Evolutionary conservation across 169 alveolate genomes (phyloP).

Genomic region (Cryptosporidium sp.): DNA sequence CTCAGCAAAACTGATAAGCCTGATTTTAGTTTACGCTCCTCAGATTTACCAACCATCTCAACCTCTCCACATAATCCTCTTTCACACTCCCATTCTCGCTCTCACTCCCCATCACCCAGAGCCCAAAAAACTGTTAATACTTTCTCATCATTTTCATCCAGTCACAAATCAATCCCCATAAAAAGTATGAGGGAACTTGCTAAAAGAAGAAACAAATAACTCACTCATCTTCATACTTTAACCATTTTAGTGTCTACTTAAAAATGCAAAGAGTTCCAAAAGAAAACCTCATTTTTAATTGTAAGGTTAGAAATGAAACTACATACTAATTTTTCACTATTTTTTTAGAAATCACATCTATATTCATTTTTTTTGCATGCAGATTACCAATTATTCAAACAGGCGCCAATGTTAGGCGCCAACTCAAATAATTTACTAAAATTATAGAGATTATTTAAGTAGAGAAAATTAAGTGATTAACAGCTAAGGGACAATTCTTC

Average conservation of each 20-base stretch:
- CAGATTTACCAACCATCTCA: not conserved
- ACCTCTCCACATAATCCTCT: no score
- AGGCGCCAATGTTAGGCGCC: not conserved
- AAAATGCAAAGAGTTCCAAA: no score
- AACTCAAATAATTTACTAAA: no score
- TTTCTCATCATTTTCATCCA: not conserved
- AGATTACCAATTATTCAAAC: not conserved
- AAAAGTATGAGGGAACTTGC: constrained; percentile 50
- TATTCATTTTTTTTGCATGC: not conserved
- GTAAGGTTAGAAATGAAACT: not conserved
- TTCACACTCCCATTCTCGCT: not conserved
- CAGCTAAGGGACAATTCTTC: not conserved
- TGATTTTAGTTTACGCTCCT: not conserved
- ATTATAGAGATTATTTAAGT: not conserved
- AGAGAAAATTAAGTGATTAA: not conserved
- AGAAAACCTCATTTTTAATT: no score
- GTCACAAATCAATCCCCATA: not conserved
- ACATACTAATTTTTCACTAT: not conserved
- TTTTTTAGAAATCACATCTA: not conserved
- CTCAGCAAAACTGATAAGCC: not conserved
- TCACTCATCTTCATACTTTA: no score
- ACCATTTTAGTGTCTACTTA: not conserved
- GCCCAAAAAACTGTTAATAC: not conserved
- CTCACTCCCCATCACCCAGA: not conserved
- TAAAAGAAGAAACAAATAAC: constrained; percentile 9